A percentile compares a stretch with the other conserved stretches of the same genome.
phyloP scores from a whole-genome alignment of 2,329 filamentous ascomycete genomes.

The Clonostachys rhizophaga region DNA sequence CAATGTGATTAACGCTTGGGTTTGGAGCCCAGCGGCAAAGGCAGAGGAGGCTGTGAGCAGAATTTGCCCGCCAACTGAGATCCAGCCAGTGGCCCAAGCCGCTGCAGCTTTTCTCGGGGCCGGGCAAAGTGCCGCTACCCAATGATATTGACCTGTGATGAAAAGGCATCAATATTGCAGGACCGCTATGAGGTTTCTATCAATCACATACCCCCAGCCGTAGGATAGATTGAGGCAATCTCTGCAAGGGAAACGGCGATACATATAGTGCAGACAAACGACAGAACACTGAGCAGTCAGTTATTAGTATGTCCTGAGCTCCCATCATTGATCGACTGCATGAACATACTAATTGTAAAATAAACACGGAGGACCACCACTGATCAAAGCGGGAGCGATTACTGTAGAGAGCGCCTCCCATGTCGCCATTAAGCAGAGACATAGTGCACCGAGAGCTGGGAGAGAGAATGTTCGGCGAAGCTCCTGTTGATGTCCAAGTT shows the following conservation, averaged over 20 bases:
- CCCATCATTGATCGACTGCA: constrained; percentile 18
- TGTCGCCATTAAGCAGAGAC: constrained; percentile 13
- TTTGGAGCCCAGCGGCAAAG: constrained; percentile 36
- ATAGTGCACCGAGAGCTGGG: no score
- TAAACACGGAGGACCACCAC: constrained; percentile 37
- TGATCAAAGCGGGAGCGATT: constrained; percentile 33
- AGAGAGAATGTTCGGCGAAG: no score
- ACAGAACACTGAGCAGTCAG: constrained; percentile 15
- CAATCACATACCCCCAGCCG: constrained; percentile 16
- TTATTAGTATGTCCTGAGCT: no score
- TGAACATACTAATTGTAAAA: constrained; percentile 34
- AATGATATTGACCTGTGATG: constrained; percentile 34
- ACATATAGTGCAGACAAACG: constrained; percentile 26
- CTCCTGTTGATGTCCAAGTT: no score
- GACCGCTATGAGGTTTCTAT: neutral
- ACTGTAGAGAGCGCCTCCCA: constrained; percentile 44
- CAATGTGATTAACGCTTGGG: constrained; percentile 34
- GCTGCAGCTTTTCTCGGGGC: constrained; percentile 1
- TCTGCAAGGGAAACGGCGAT: constrained; percentile 23
- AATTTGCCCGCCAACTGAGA: constrained; percentile 38
- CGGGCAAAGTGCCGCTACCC: constrained; percentile 29
- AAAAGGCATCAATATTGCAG: neutral
- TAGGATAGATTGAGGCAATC: constrained; percentile 29
- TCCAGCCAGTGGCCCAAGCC: constrained; percentile 27
- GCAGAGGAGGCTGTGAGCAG: constrained; percentile 40